A percentile compares a stretch with the other conserved stretches of the same genome.
Conservation (phyloP, 768 basidiomycete species). For the Tulasnella sp. region DNA sequence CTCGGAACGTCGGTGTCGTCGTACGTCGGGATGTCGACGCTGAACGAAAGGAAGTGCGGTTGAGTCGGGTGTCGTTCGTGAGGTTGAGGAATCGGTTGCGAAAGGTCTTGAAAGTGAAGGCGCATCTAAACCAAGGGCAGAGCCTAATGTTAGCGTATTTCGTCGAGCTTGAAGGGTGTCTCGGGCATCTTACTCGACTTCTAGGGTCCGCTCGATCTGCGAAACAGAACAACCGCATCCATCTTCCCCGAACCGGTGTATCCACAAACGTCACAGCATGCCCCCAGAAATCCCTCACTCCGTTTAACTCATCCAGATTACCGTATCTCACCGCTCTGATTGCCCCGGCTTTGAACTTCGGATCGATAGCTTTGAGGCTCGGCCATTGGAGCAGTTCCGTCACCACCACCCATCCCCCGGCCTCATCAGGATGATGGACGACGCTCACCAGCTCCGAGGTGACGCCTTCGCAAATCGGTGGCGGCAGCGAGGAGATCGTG, state of each 20-base stretch:
- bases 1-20: constrained; percentile 2
- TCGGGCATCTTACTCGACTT: not conserved
- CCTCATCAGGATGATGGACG: not conserved
- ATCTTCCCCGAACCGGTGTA: not conserved
- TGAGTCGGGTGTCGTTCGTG: not conserved
- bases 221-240: constrained; percentile 1
- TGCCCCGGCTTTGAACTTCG: not conserved
- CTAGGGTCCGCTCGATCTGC: not conserved
- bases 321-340: not conserved
- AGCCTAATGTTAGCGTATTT: no score
- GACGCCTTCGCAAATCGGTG: not conserved
- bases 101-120: constrained; percentile 3
- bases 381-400: constrained; percentile 3
- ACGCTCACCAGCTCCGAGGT: not conserved
- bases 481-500: not conserved
- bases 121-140: constrained; percentile 4
- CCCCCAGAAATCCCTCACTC: constrained; percentile 4
- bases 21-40: not conserved
- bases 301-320: not conserved
- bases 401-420: not conserved
- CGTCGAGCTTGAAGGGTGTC: no score
- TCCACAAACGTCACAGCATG: not conserved
- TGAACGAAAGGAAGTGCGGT: not conserved
- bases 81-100: not conserved
- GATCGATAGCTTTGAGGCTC: not conserved